Conservation (phyloP, 257 asterid species). For the Cinchona pubescens region DNA sequence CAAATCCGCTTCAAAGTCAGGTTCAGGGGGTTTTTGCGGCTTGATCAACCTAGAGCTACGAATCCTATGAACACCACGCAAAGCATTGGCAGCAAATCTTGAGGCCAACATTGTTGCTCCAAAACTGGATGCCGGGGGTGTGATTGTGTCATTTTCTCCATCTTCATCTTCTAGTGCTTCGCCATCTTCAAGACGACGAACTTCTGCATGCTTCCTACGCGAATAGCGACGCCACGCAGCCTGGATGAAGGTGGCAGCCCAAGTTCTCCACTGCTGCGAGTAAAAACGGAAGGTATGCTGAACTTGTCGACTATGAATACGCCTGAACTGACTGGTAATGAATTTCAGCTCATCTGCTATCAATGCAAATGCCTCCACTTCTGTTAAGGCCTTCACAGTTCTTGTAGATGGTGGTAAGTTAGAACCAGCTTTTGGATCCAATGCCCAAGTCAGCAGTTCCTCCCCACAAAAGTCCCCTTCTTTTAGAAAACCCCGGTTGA, state of each 20-base stretch:
- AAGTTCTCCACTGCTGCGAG: slow-evolving; percentile 99
- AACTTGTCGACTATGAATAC: slow-evolving; percentile 88
- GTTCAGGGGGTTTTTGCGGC: slow-evolving; percentile 58
- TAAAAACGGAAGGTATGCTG: slow-evolving; percentile 93
- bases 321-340: slow-evolving; percentile 86
- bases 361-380: slow-evolving; percentile 92
- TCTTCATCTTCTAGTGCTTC: slow-evolving; percentile 26
- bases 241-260: slow-evolving; percentile 95
- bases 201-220: slow-evolving; percentile 59
- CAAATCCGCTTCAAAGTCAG: slow-evolving; percentile 43
- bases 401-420: slow-evolving; percentile 93
- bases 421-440: slow-evolving; percentile 80
- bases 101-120: slow-evolving; percentile 65
- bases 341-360: slow-evolving; percentile 84
- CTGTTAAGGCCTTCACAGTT: slow-evolving; percentile 84
- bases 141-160: slow-evolving; percentile 30
- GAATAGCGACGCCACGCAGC: slow-evolving; percentile 88
- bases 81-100: slow-evolving; percentile 67
- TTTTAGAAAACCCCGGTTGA: slow-evolving; percentile 72
- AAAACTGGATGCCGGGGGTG: slow-evolving; percentile 33
- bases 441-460: slow-evolving; percentile 97
- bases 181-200: slow-evolving; percentile 43
- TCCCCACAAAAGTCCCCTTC: slow-evolving; percentile 95
- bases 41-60: slow-evolving; percentile 36
- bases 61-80: slow-evolving; percentile 59